Base-by-base conservation (phyloP, 2,329 filamentous ascomycete genomes). In the Fusarium annulatum region DNA sequence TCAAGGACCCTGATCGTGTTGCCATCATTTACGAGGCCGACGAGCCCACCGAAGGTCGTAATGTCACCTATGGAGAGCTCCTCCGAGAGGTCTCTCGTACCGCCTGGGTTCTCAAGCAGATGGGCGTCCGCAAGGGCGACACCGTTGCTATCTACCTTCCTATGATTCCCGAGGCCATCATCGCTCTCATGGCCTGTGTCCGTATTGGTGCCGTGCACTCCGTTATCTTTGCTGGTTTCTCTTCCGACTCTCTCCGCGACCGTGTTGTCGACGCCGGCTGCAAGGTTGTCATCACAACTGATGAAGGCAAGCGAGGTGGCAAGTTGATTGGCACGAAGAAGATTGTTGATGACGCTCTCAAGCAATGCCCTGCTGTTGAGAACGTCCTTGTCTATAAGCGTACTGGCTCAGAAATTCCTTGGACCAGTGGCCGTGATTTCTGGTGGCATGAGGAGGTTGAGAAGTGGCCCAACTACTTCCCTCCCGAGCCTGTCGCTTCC, bases 391-490 rank as follows among this genome's bases (percentile, higher is more conserved):
- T 99, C 64, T 98, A 92, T 88, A 96, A 97, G 89, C 93, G 96
- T 78, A 99, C 96, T 42, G 96, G 96, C 59, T 92, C 95, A 55
- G 95, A 98, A 60, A 92, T 98, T 26, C 95, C 96, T 73, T 96
- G 93, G 93, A 97, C 94, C 59, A 85, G 90, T 76, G 95, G 94
- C 75, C 92, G 96, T 79, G 96, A 99, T 84, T 88, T 90, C 81
- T 99, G 96, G 96, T 99, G 96, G 96, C 95, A 98, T 84, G 96
- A 98, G 86, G 96, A 98, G 88, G 92, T 96, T 62, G 94, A 97
- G 82, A 98, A 98, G 87, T 98, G 94, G 90, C 96, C 96, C 73
- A 88, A 91, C 78, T 98, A 98, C 88, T 92, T 97, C 80, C 87
- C 96, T 36, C 95, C 96, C 16, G 95, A 97, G 87, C 85, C 91